Evolutionary conservation across 108 stramenopile species (phyloP).

Genomic region (Pseudonitzschia delicatissima): DNA sequence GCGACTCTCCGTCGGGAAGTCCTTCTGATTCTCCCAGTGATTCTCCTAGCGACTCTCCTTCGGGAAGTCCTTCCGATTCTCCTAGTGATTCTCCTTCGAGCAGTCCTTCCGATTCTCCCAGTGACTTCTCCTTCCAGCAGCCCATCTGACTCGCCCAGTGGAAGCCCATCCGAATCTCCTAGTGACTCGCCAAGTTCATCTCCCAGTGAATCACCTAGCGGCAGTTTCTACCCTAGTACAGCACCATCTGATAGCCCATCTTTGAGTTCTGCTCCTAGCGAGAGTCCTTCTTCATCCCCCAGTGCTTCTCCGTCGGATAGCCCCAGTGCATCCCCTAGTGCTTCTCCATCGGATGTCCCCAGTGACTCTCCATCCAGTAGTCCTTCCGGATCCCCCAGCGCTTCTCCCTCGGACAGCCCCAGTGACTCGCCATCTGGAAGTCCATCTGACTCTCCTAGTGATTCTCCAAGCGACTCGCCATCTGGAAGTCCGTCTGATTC

Average conservation of each 20-base stretch:
- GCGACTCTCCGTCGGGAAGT: not conserved
- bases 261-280: not conserved
- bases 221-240: not conserved
- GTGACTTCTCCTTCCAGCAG: not conserved
- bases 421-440: not conserved
- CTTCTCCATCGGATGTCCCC: not conserved
- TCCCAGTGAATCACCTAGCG: constrained; percentile 4
- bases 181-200: constrained; percentile 10
- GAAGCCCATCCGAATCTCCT: constrained; percentile 8
- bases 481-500: not conserved
- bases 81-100: constrained; percentile 1
- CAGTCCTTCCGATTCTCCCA: constrained; percentile 2
- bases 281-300: not conserved
- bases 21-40: constrained; percentile 8
- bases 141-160: constrained; percentile 8
- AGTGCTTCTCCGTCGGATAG: not conserved
- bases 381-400: not conserved
- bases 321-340: not conserved
- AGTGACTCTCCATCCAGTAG: not conserved
- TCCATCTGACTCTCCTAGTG: not conserved
- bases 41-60: constrained; percentile 5
- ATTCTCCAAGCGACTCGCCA: not conserved
- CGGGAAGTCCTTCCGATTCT: no score
- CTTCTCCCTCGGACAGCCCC: constrained; percentile 12
- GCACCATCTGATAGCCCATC: not conserved